Percentiles rank a stretch among this genome's conserved stretches.
Evolutionary conservation across 495 filamentous ascomycete species (phyloP).

Genomic region (Penicillium soppii): DNA sequence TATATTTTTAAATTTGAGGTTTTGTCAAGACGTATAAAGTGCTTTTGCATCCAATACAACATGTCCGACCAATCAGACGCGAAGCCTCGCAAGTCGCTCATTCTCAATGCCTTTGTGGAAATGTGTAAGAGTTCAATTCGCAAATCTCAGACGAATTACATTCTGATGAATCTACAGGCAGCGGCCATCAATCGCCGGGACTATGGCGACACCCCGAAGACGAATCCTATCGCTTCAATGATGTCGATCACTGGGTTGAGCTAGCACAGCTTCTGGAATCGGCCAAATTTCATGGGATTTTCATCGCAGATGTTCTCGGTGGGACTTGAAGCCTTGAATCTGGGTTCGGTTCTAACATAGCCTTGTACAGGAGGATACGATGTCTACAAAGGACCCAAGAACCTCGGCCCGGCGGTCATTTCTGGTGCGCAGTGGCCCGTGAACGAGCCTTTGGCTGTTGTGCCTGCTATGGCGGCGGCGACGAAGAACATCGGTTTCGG

Average conservation of each 20-base stretch:
- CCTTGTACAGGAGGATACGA: conserved; percentile 54
- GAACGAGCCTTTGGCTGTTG: conserved; percentile 48
- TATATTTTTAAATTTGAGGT: no score
- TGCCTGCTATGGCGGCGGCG: conserved; percentile 46
- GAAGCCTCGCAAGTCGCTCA: conserved; percentile 45
- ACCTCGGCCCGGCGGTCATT: conserved; percentile 55
- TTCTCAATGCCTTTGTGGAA: conserved; percentile 62
- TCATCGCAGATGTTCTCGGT: conserved; percentile 56
- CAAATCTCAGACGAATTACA: background rate
- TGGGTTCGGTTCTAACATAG: background rate
- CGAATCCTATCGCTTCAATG: conserved; percentile 52
- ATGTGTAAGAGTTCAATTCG: conserved; percentile 36
- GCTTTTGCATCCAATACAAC: no score
- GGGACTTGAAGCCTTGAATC: background rate
- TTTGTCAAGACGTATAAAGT: no score
- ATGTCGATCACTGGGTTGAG: conserved; percentile 50
- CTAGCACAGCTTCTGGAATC: conserved; percentile 48
- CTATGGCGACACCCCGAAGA: conserved; percentile 56
- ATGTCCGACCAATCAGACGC: background rate
- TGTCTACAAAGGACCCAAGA: conserved; percentile 59
- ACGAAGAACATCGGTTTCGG: conserved; percentile 68
- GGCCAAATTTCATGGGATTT: conserved; percentile 57
- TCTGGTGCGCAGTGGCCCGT: conserved; percentile 70
- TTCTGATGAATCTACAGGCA: conserved; percentile 26
- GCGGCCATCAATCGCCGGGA: conserved; percentile 54